phyloP scores from a whole-genome alignment of 2,329 filamentous ascomycete genomes.

The Zymoseptoria crescenta region DNA sequence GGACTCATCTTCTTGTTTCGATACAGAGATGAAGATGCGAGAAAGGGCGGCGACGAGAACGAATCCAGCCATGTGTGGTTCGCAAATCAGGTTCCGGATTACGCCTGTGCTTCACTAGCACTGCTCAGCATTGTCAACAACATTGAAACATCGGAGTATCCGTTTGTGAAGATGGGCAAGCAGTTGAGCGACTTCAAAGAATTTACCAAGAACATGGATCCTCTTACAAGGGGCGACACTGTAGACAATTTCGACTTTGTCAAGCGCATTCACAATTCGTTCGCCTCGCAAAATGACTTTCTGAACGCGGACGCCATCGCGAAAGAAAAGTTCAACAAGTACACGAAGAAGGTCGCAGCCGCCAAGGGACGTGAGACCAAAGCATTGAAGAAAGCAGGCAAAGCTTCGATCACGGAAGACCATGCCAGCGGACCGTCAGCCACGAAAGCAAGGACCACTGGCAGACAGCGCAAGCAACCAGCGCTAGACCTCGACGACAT shows the following conservation, averaged over 20 bases:
- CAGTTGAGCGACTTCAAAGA: conserved; percentile 65
- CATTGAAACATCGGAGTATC: conserved; percentile 30
- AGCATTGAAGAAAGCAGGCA: conserved; percentile 21
- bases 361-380: conserved; percentile 25
- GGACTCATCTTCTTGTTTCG: conserved; percentile 86
- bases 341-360: conserved; percentile 25
- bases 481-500: background rate
- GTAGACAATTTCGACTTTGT: conserved; percentile 70
- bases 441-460: background rate
- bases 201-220: conserved; percentile 59
- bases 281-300: conserved; percentile 72
- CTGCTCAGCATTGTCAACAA: conserved; percentile 94
- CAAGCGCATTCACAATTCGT: conserved; percentile 78
- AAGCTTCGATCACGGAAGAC: background rate
- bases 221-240: conserved; percentile 66
- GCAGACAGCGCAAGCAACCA: background rate
- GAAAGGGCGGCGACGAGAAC: conserved; percentile 38
- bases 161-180: conserved; percentile 59
- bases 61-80: conserved; percentile 70
- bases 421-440: background rate
- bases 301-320: conserved; percentile 60
- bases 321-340: conserved; percentile 44
- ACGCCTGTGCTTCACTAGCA: conserved; percentile 87
- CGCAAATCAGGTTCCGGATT: conserved; percentile 79
- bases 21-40: conserved; percentile 45